Conservation (phyloP, 176 grass and related monocot genomes). For the Musa beccarii region DNA sequence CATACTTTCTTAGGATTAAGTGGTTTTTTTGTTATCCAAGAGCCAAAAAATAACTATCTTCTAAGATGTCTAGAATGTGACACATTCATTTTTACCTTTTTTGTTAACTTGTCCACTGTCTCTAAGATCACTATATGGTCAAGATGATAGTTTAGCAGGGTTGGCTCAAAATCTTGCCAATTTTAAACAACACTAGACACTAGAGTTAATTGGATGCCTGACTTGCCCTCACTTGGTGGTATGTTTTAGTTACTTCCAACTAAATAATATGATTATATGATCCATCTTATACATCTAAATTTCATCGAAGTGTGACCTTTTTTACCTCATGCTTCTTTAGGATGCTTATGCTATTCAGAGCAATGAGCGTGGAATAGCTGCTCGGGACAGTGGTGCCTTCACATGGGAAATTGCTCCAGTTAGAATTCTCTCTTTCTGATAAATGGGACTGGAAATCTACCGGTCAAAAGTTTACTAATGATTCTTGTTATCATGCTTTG, state of each 20-base stretch:
- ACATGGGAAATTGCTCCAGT: conserved; percentile 87
- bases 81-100: too few relatives aligned
- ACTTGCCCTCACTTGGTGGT: too few relatives aligned
- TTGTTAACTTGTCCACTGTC: too few relatives aligned
- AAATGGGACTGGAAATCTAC: neutral
- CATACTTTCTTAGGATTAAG: too few relatives aligned
- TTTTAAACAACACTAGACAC: too few relatives aligned
- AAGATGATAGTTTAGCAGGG: too few relatives aligned
- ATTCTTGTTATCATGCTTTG: conserved; percentile 10
- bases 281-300: neutral
- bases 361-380: conserved; percentile 67
- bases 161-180: too few relatives aligned
- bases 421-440: conserved; percentile 3
- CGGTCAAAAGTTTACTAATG: neutral
- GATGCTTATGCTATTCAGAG: conserved; percentile 77
- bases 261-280: neutral
- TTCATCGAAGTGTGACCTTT: neutral
- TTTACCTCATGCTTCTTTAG: conserved; percentile 19
- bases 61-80: too few relatives aligned
- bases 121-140: too few relatives aligned
- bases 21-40: too few relatives aligned
- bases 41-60: too few relatives aligned
- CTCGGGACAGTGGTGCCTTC: conserved; percentile 56
- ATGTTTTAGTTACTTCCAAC: neutral
- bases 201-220: too few relatives aligned